Conservation (phyloP, 257 asterid species). For the Nemophila menziesii region DNA sequence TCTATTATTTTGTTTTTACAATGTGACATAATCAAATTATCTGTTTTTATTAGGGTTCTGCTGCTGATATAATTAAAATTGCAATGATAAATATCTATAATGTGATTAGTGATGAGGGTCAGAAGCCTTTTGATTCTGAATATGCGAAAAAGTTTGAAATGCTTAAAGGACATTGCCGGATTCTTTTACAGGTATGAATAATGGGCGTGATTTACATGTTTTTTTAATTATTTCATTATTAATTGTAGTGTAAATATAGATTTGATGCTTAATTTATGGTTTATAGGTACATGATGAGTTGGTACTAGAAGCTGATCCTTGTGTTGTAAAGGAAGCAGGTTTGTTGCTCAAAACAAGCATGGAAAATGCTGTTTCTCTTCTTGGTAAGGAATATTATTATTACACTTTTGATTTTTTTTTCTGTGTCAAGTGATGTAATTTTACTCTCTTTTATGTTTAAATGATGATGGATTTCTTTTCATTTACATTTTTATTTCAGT, state of each 20-base stretch:
- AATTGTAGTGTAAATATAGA: no score
- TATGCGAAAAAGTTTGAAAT: constrained; percentile 41
- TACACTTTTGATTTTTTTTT: not conserved
- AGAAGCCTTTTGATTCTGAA: constrained; percentile 29
- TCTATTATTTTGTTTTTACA: constrained; percentile 2
- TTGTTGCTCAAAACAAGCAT: constrained; percentile 59
- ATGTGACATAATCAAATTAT: constrained; percentile 3
- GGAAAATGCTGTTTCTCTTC: constrained; percentile 81
- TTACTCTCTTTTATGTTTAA: constrained; percentile 1
- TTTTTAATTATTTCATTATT: no score
- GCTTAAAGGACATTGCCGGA: constrained; percentile 82
- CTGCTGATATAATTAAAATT: constrained; percentile 87
- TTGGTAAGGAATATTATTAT: constrained; percentile 35
- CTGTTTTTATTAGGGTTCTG: constrained; percentile 62
- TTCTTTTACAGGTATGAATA: constrained; percentile 68
- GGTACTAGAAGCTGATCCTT: constrained; percentile 73
- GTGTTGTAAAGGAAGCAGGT: constrained; percentile 72
- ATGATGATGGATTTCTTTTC: constrained; percentile 5
- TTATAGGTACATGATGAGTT: constrained; percentile 88
- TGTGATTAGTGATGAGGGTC: constrained; percentile 45
- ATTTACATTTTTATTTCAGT: constrained; percentile 36
- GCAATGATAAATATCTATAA: constrained; percentile 75
- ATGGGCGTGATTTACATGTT: not conserved
- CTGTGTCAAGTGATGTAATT: not conserved
- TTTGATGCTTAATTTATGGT: no score